Base-by-base conservation (phyloP, 139 green algal genomes). In the Chlamydomonas urium region DNA sequence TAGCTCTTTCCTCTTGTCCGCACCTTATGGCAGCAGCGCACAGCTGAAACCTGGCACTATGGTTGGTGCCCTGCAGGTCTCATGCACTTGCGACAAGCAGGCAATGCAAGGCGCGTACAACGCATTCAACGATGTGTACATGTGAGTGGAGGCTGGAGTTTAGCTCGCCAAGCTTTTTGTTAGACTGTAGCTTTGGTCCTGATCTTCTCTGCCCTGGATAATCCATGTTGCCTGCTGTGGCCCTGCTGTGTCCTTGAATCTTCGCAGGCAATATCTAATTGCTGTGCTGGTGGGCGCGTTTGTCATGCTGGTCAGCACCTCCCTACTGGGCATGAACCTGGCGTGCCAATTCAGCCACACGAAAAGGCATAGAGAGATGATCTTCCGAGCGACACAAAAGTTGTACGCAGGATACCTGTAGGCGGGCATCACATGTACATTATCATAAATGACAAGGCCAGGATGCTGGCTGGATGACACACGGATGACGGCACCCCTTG, bases 281-380 rank as follows among this genome's bases (percentile, higher is more conserved):
- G 63, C 26, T 5, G 47, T 76, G 34, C 17, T 61, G 37, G 61
- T 63, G 2, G 75, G 75, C 32, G 58, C 47, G 28, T 80, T 47
- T 32, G 75, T 56, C 32, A 73, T 80, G 29, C 42, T 63, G 8
- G 29, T 53, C 4, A 48, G 47, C 24, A 33, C 23, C 14, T 2
- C 67, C 4, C 28, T 53, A 19, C 67, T 80, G 29, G 26, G 73
- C 0, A 56, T 81, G 32, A 77, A 76, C 69, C 65, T 71, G 38
- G 65, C 66, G 4, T 65, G 56, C 65, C 71, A 62, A 65, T 81
- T 76, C 24, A 50, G 68, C 0, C 76, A 81, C 57, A 77, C 76
- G 14, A 75, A 67, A 29, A 33, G 70, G 1, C 65, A 81, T 38
- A 61, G 61, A 23, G 70, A 81, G 70, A 56, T 72, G 2, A 69